phyloP scores from a whole-genome alignment of 176 grass and related monocot species.

The Oryza nivara region DNA sequence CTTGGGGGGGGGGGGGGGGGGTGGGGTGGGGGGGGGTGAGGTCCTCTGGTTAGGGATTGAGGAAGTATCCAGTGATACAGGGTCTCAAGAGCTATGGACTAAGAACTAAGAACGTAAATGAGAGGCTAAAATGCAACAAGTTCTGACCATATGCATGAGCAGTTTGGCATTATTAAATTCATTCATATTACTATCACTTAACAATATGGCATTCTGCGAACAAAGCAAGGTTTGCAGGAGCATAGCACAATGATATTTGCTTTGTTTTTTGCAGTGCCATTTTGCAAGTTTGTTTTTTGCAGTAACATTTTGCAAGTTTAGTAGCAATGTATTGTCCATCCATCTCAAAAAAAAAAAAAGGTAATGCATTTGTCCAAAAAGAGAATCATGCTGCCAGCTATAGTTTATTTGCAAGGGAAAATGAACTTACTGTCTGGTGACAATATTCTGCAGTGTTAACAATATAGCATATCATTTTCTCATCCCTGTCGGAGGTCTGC shows the following conservation, averaged over 20 bases:
- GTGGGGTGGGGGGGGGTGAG: too few species aligned
- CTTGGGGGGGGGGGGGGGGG: too few species aligned
- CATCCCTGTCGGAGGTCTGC: conserved; percentile 94
- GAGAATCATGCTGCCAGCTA: background rate
- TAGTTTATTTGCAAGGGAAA: conserved; percentile 29
- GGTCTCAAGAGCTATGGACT: conserved; percentile 26
- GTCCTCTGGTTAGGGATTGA: conserved; percentile 7
- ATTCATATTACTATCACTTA: conserved; percentile 15
- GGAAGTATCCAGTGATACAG: background rate
- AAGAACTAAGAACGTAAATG: background rate
- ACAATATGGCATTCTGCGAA: conserved; percentile 1
- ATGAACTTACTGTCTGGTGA: conserved; percentile 83
- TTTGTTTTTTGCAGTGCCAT: background rate
- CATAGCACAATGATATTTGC: background rate
- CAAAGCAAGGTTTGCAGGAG: conserved; percentile 19
- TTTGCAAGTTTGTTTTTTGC: conserved; percentile 15
- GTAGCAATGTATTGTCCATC: background rate
- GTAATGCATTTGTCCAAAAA: conserved; percentile 14
- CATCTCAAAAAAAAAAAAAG: background rate
- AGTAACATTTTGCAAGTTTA: conserved; percentile 9
- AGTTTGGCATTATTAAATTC: conserved; percentile 1
- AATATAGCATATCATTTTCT: conserved; percentile 98
- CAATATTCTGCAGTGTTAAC: conserved; percentile 99
- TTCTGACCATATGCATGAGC: background rate
- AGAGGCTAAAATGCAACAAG: conserved; percentile 21